phyloP scores from a whole-genome alignment of 2,329 filamentous ascomycete species.

The Fusarium sp. region DNA sequence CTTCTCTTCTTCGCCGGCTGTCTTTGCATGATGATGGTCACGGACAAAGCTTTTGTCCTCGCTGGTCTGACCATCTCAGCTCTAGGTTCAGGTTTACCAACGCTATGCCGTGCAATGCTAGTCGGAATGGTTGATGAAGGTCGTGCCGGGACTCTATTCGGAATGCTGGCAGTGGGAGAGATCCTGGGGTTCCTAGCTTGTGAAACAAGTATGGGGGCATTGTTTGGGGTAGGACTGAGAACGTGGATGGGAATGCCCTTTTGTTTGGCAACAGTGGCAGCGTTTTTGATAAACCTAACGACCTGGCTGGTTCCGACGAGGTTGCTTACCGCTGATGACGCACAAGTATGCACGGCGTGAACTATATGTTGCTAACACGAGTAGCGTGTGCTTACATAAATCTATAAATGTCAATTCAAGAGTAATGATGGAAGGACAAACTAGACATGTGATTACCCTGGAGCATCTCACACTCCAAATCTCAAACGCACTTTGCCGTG shows the following conservation, averaged over 20 bases:
- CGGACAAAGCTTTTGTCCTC: conserved; percentile 33
- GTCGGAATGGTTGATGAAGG: conserved; percentile 26
- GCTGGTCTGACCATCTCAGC: conserved; percentile 38
- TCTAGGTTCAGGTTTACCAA: conserved; percentile 44
- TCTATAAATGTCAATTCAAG: neutral
- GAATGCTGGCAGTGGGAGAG: conserved; percentile 44
- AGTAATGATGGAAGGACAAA: neutral
- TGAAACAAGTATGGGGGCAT: conserved; percentile 35
- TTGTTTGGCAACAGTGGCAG: conserved; percentile 29
- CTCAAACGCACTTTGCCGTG: neutral
- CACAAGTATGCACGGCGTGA: neutral
- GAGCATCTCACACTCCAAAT: neutral
- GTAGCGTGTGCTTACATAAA: neutral
- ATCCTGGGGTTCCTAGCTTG: conserved; percentile 39
- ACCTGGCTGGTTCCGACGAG: conserved; percentile 28
- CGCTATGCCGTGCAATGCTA: conserved; percentile 44
- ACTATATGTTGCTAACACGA: neutral
- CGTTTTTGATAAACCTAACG: conserved; percentile 26
- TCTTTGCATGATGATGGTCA: conserved; percentile 42
- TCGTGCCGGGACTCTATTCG: conserved; percentile 41
- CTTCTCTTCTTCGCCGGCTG: conserved; percentile 41
- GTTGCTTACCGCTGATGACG: neutral
- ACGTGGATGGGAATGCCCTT: conserved; percentile 45
- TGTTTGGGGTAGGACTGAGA: conserved; percentile 43
- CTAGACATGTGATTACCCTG: conserved; percentile 4